Percentiles rank a stretch among this genome's conserved stretches.
Evolutionary conservation across 805 yeast species (phyloP).

Genomic region (Candida glaebosa): DNA sequence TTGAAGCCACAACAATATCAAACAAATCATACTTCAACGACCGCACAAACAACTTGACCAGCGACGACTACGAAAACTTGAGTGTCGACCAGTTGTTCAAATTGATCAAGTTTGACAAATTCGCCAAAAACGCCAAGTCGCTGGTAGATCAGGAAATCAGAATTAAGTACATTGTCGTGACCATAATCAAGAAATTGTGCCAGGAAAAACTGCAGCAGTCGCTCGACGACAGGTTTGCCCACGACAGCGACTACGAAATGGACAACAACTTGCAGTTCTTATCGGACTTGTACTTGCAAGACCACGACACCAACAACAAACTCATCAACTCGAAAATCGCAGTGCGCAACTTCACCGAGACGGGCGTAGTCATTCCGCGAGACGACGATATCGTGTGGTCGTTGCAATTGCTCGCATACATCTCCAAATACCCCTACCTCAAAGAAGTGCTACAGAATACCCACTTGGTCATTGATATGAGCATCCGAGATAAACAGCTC

Average conservation of each 20-base stretch:
- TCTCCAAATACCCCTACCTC: slow-evolving; percentile 83
- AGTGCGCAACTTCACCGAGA: slow-evolving; percentile 38
- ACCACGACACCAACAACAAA: slow-evolving; percentile 23
- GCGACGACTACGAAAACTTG: slow-evolving; percentile 38
- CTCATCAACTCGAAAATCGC: slow-evolving; percentile 29
- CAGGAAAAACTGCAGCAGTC: slow-evolving; percentile 35
- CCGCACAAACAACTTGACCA: slow-evolving; percentile 24
- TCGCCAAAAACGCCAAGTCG: slow-evolving; percentile 5
- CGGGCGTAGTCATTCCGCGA: slow-evolving; percentile 81
- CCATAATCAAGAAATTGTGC: slow-evolving; percentile 33
- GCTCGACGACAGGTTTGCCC: slow-evolving; percentile 26
- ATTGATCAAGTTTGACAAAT: slow-evolving; percentile 25
- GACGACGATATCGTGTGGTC: slow-evolving; percentile 96
- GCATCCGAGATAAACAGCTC: slow-evolving; percentile 39
- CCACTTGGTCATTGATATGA: slow-evolving; percentile 67
- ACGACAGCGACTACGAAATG: slow-evolving; percentile 38
- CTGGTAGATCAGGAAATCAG: slow-evolving; percentile 30
- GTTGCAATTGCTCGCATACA: slow-evolving; percentile 84
- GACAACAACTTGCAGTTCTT: slow-evolving; percentile 39
- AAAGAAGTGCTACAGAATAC: slow-evolving; percentile 73
- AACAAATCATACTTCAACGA: slow-evolving; percentile 16
- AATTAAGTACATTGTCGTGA: slow-evolving; percentile 31
- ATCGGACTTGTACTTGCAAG: slow-evolving; percentile 38
- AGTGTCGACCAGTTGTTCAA: slow-evolving; percentile 36
- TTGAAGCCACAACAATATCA: slow-evolving; percentile 7